Percentiles rank a stretch among this genome's conserved stretches.
Evolutionary conservation across 768 basidiomycete genomes (phyloP).

Genomic region (Trametes meyenii): DNA sequence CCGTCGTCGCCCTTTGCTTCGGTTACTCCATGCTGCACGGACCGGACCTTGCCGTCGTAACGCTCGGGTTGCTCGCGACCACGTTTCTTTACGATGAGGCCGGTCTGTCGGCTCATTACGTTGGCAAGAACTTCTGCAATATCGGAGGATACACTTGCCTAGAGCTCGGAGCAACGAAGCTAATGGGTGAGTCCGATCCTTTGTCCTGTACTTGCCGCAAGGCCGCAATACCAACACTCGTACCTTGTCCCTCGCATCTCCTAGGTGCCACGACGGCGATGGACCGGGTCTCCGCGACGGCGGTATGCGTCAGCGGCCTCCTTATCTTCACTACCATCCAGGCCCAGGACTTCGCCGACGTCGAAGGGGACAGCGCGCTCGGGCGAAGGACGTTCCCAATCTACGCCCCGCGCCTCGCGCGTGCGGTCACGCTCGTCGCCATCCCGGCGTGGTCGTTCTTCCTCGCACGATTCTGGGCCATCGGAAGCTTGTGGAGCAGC

Average conservation of each 20-base stretch:
- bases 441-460: conserved; percentile 5
- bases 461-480: conserved; percentile 1
- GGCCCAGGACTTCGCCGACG: conserved; percentile 13
- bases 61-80: conserved; percentile 13
- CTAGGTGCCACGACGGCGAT: neutral
- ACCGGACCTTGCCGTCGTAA: conserved; percentile 19
- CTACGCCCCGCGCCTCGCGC: neutral
- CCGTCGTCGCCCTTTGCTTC: conserved; percentile 33
- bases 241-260: too few relatives aligned
- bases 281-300: neutral
- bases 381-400: conserved; percentile 12
- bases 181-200: conserved; percentile 20
- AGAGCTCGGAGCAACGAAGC: conserved; percentile 37
- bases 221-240: too few relatives aligned
- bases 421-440: neutral
- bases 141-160: conserved; percentile 37
- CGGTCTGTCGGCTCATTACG: conserved; percentile 29
- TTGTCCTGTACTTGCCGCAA: neutral
- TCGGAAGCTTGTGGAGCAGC: neutral
- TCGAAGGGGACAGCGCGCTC: conserved; percentile 1
- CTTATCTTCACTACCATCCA: conserved; percentile 15
- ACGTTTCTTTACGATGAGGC: conserved; percentile 37
- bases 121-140: conserved; percentile 37
- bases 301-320: conserved; percentile 3
- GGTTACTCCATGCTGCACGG: conserved; percentile 8